Percentiles rank a stretch among this genome's conserved stretches.
These are phyloP conservation scores for Centrapalus pauciflorus DNA, from an alignment of 129 eudicot genomes.

Conservation along the genomic window DNA sequence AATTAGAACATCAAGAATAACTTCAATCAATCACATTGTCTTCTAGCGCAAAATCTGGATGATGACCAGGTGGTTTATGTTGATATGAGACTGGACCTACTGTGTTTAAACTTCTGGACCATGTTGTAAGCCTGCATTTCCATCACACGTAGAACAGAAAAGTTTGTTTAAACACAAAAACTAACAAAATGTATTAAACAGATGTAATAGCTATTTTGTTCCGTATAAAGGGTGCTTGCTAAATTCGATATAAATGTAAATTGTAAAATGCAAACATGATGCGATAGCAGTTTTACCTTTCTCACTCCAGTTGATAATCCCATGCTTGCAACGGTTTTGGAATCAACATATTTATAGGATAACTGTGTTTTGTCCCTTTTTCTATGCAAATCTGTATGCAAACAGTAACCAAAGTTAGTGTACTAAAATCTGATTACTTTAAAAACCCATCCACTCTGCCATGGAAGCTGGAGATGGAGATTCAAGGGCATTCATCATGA, in stretches of 20 bases:
- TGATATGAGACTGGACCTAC: constrained; percentile 22
- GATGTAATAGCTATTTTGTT: too few relatives aligned
- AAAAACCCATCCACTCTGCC: too few relatives aligned
- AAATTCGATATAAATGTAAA: neutral
- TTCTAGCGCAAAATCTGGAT: neutral
- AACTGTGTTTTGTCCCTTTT: constrained; percentile 26
- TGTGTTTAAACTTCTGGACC: constrained; percentile 69
- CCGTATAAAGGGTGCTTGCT: too few relatives aligned
- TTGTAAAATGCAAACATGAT: neutral
- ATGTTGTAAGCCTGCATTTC: constrained; percentile 71
- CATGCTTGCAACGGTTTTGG: constrained; percentile 54
- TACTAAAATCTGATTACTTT: neutral
- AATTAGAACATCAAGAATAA: neutral
- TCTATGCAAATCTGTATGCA: constrained; percentile 18
- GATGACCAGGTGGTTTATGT: neutral
- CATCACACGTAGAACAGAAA: too few relatives aligned
- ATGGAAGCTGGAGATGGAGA: too few relatives aligned
- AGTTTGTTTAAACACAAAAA: too few relatives aligned
- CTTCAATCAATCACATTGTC: neutral
- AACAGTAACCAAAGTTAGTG: neutral
- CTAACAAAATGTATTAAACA: neutral
- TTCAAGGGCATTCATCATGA: too few relatives aligned
- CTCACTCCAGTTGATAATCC: constrained; percentile 91
- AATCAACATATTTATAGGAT: constrained; percentile 58
- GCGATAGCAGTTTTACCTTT: constrained; percentile 43